Conservation (phyloP, 192 early-diverging fungal genomes). For the Dissophora ornata region DNA sequence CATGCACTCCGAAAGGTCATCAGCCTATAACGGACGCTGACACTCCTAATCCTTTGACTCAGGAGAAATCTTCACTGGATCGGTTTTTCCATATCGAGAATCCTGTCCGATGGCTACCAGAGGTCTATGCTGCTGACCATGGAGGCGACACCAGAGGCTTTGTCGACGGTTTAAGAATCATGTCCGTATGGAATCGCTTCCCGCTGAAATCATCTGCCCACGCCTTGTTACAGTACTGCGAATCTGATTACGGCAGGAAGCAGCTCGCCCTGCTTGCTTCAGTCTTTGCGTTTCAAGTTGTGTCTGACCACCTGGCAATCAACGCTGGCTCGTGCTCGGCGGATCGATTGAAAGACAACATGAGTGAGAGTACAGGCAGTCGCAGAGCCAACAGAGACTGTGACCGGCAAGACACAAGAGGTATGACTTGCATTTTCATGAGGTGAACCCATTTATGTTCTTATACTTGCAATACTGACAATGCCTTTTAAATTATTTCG, state of each 20-base stretch:
- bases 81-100: not conserved
- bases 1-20: too few relatives aligned
- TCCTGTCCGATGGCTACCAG: slow-evolving; percentile 5
- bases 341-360: not conserved
- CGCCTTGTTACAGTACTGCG: slow-evolving; percentile 10
- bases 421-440: not conserved
- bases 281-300: slow-evolving; percentile 9
- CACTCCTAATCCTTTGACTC: not conserved
- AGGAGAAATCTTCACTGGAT: slow-evolving; percentile 11
- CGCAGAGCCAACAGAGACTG: slow-evolving; percentile 2
- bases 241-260: slow-evolving; percentile 7
- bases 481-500: too few relatives aligned
- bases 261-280: slow-evolving; percentile 2
- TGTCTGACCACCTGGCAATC: slow-evolving; percentile 5
- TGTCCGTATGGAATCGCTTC: slow-evolving; percentile 2
- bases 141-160: slow-evolving; percentile 4
- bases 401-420: not conserved
- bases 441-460: too few relatives aligned
- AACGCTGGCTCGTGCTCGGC: slow-evolving; percentile 6
- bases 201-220: slow-evolving; percentile 6
- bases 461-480: too few relatives aligned
- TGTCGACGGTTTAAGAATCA: not conserved
- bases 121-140: slow-evolving; percentile 11
- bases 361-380: not conserved
- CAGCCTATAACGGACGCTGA: too few relatives aligned